Evolutionary conservation across 2,329 filamentous ascomycete genomes (phyloP), one percentile per base, ranked within the genome.

Genomic region (Ramichloridium luteum): DNA sequence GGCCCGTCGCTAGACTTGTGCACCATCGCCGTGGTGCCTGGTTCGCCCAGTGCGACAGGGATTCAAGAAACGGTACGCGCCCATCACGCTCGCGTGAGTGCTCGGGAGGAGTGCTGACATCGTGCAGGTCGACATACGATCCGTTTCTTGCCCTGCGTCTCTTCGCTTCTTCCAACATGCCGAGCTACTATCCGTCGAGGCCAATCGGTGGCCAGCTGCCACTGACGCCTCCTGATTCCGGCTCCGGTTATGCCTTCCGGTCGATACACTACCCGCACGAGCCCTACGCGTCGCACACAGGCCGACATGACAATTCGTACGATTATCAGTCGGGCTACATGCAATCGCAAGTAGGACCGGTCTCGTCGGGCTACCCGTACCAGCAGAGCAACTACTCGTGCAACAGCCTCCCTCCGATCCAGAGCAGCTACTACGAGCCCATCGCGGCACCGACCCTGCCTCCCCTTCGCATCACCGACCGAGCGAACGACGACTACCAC

Each of bases 221-320:
- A 39, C 57, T 65, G 38, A 67, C 65, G 30, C 64, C 65, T 8
- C 64, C 64, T 37, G 64, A 67, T 45, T 59, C 57, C 38, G 57
- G 55, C 23, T 64, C 60, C 38, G 53, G 53, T 33, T 53, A 53
- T 37, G 41, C 39, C 16, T 53, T 51, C 45, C 48, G 44, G 40
- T 47, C 36, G 41, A 59, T 64, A 52, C 61, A 60, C 38, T 62
- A 64, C 48, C 55, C 59, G 39, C 60, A 60, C 43, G 51, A 57
- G 36, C 51, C 56, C 31, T 67, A 65, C 41, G 47, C 55, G 31
- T 51, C 54, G 25, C 58, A 60, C 37, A 53, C 57, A 37, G 30
- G 37, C 13, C 56, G 58, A 34, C 59, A 62, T 30, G 61, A 66
- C 43, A 57, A 56, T 40, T 52, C 53, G 26, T 53, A 50, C 37